phyloP scores from a whole-genome alignment of 1,139 yeast species.

The Groenewaldozyma auringiensis region DNA sequence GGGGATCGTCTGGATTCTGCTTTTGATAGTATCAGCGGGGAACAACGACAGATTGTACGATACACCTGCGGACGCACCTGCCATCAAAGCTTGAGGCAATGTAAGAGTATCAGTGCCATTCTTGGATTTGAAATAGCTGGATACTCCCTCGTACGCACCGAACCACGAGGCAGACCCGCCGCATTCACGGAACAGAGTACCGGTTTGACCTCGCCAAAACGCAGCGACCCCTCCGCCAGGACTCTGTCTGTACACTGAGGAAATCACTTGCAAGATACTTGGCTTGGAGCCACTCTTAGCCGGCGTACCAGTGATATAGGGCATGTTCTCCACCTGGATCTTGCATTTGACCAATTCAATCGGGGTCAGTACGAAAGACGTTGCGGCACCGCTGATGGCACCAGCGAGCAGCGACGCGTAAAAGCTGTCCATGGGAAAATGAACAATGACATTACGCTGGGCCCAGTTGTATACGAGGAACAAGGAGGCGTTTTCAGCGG shows the following conservation, averaged over 20 bases:
- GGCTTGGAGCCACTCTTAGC: conserved; percentile 5
- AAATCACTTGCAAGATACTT: conserved; percentile 5
- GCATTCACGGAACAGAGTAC: conserved; percentile 78
- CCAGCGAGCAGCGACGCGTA: conserved; percentile 47
- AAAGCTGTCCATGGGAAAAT: background rate
- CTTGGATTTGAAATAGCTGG: conserved; percentile 32
- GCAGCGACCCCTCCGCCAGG: conserved; percentile 55
- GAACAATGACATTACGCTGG: conserved; percentile 3
- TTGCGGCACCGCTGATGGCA: conserved; percentile 73
- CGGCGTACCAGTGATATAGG: conserved; percentile 4
- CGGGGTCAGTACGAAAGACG: conserved; percentile 82
- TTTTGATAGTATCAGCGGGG: conserved; percentile 88
- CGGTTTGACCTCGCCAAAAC: conserved; percentile 78
- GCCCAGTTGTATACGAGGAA: conserved; percentile 51
- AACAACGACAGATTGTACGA: conserved; percentile 70
- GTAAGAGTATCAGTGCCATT: conserved; percentile 9
- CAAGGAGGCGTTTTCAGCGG: conserved; percentile 71
- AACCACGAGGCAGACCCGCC: conserved; percentile 95
- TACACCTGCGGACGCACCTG: conserved; percentile 87
- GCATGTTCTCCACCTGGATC: conserved; percentile 57
- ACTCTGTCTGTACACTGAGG: conserved; percentile 13
- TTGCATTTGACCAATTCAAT: conserved; percentile 83
- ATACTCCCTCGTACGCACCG: conserved; percentile 67
- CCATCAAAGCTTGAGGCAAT: conserved; percentile 49
- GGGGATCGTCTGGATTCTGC: conserved; percentile 67